Base-by-base conservation (phyloP, 2,329 filamentous ascomycete species). In the Sporothrix brunneoviolacea region DNA sequence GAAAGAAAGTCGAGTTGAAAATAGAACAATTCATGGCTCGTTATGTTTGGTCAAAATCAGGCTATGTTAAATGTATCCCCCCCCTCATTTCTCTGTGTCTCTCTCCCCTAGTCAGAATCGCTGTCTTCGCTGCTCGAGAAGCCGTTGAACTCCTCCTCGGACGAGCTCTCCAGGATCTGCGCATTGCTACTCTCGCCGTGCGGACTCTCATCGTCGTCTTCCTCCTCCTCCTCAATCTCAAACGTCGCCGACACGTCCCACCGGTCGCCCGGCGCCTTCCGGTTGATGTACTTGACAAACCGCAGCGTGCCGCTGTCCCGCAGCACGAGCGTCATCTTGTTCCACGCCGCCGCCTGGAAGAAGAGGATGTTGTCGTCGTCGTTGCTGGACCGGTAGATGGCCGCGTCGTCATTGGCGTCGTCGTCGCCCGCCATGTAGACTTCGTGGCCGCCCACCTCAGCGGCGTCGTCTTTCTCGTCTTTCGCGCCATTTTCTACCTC, bases 211-310 rank as follows among this genome's bases (percentile, higher is more conserved):
- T 66, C 65, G 3, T 64, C 68, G 1, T 67, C 70, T 0, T 68
- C 72, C 1, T 77, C 76, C 33, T 71, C 64, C 52, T 80, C 77
- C 55, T 77, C 77, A 28, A 95, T 84, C 21, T 84, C 88, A 65
- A 87, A 88, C 30, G 82, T 82, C 1, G 83, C 93, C 41, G 82
- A 84, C 44, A 97, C 75, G 69, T 98, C 93, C 89, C 91, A 97
- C 38, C 93, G 77, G 68, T 97, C 93, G 1, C 93, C 93, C 62
- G 80, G 80, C 8, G 93, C 93, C 45, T 77, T 80, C 53, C 76
- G 76, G 67, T 86, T 94, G 19, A 98, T 86, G 66, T 97, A 98
- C 73, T 97, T 98, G 62, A 97, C 90, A 64, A 98, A 98, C 65
- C 88, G 84, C 63, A 98, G 74, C 13, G 86, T 85, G 13, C 88